These are phyloP conservation scores for Gossypium longicalyx DNA, from an alignment of 345 rosid species.

Conservation along the genomic window DNA sequence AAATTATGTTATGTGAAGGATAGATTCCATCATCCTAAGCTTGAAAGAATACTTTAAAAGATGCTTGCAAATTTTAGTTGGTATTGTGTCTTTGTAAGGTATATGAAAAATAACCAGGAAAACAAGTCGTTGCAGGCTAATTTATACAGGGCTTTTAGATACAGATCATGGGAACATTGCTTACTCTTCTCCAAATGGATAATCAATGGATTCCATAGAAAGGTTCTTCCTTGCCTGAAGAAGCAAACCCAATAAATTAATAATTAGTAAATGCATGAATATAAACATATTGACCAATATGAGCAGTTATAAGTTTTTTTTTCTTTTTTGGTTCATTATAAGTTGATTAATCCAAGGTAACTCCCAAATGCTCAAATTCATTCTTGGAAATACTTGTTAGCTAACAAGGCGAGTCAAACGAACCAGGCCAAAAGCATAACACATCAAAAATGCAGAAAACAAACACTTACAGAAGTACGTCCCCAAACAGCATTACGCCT, in stretches of 20 bases:
- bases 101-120: conserved; percentile 5
- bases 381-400: not conserved
- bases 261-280: not conserved
- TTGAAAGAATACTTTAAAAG: not conserved
- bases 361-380: conserved; percentile 4
- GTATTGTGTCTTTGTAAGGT: not conserved
- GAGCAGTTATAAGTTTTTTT: not conserved
- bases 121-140: not conserved
- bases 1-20: not conserved
- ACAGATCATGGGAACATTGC: conserved; percentile 31
- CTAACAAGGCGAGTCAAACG: conserved; percentile 8
- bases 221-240: conserved; percentile 78
- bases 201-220: conserved; percentile 75
- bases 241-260: conserved; percentile 11
- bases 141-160: conserved; percentile 13
- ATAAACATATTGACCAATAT: not conserved
- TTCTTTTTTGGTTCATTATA: no score
- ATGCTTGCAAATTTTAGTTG: not conserved
- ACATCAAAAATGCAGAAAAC: conserved; percentile 8
- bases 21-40: not conserved
- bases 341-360: not conserved
- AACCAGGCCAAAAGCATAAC: conserved; percentile 11
- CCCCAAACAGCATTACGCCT: conserved; percentile 51
- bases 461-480: conserved; percentile 67
- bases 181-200: conserved; percentile 57